phyloP scores from a whole-genome alignment of 2,329 filamentous ascomycete genomes.

The Elsinoe batatas region DNA sequence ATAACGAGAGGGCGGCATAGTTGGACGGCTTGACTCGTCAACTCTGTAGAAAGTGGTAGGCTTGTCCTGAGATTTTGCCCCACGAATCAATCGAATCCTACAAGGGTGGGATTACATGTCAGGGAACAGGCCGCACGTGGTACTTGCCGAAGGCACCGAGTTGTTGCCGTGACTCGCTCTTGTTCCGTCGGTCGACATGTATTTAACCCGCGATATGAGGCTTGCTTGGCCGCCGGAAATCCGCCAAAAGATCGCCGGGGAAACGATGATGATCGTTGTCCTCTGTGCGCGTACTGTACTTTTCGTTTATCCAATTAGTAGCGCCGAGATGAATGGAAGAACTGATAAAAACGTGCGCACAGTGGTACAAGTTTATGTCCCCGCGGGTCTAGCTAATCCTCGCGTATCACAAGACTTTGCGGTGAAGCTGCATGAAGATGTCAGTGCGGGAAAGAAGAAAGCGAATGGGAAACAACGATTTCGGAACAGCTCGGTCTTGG shows the following conservation, averaged over 20 bases:
- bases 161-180: neutral
- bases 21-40: conserved; percentile 3
- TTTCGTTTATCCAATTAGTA: neutral
- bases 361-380: neutral
- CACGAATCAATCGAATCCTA: neutral
- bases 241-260: neutral
- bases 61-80: neutral
- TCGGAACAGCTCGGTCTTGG: neutral
- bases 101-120: neutral
- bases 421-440: conserved; percentile 3
- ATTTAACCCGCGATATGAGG: neutral
- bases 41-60: neutral
- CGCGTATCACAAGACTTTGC: neutral
- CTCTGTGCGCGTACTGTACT: no score
- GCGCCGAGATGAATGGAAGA: neutral
- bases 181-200: neutral
- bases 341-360: neutral
- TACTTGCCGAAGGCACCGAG: neutral
- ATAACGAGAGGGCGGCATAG: neutral
- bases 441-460: conserved; percentile 2
- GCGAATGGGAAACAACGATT: neutral
- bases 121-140: conserved; percentile 2
- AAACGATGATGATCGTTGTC: neutral
- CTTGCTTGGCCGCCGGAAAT: neutral
- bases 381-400: neutral